Evolutionary conservation across 306 rosid genomes (phyloP), one percentile per base, ranked within the genome.

Genomic region (Quercus gilva): DNA sequence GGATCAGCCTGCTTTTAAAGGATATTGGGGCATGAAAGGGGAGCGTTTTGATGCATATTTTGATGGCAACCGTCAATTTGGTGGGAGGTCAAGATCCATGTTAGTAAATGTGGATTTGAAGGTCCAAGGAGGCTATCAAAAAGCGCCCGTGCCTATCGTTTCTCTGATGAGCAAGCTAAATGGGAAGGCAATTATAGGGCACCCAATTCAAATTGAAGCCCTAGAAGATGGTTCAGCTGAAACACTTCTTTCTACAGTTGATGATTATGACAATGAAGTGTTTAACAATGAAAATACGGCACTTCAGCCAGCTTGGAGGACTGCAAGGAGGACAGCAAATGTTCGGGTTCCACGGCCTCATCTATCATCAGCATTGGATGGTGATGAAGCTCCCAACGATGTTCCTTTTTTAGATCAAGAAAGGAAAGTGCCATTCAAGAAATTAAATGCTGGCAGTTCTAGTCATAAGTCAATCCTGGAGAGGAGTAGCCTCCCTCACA

Each of bases 271-370:
- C 64, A 85, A 84, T n/a, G 91, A 85, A 72, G 84, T 85, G 18
- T 71, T 80, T 74, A 95, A 92, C 71, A 76, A 79, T 75, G 94
- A 91, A 79, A 85, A 77, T 67, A 73, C 92, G 49, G 77, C 88
- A 69, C 94, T 93, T 85, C 96, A 94, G 72, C 97, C 90, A 10
- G 93, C 97, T 82, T 95, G 99, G 99, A 91, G 94, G 76, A 95
- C 98, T 25, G 99, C 99, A 15, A 89, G 99, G 92, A 91, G 99
- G 83, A 93, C 99, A 14, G 98, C 99, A 20, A 93, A 91, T 63
- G 77, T 90, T 41, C 96, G 98, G 59, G 91, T 95, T 73, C 99
- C 98, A 4, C 98, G 97, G 35, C 93, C 97, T 29, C 97, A 51
- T 69, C 74, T 90, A 69, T 82, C 71, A n/a, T 85, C 94, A 4